Evolutionary conservation across 2,329 filamentous ascomycete genomes (phyloP).

Genomic region (Neonectria faginata): DNA sequence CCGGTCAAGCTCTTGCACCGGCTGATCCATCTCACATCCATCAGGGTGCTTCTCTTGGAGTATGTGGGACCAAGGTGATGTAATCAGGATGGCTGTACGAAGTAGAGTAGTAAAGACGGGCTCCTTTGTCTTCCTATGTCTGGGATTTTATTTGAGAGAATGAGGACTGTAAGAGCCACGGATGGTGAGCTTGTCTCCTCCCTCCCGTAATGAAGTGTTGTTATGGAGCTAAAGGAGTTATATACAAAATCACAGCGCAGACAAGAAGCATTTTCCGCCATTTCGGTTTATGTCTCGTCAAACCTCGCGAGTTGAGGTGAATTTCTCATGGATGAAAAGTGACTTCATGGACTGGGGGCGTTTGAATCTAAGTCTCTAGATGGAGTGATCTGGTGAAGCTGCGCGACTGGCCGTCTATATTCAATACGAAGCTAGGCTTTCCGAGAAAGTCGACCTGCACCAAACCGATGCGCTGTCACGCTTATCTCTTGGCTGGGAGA

Average conservation of each 20-base stretch:
- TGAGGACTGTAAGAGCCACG: too few relatives aligned
- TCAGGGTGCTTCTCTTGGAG: slow-evolving; percentile 10
- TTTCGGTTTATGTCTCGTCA: too few relatives aligned
- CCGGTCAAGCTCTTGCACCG: background rate
- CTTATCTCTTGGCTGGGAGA: background rate
- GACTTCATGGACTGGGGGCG: too few relatives aligned
- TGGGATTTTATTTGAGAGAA: too few relatives aligned
- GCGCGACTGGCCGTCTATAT: too few relatives aligned
- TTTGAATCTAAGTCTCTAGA: background rate
- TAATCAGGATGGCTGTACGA: background rate
- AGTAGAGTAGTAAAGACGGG: background rate
- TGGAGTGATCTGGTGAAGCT: background rate
- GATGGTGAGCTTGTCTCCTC: background rate
- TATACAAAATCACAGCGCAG: too few relatives aligned
- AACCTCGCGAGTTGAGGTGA: background rate
- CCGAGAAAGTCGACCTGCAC: background rate
- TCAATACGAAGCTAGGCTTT: background rate
- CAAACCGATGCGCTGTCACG: background rate
- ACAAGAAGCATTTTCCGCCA: too few relatives aligned
- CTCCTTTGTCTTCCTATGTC: background rate
- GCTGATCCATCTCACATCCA: slow-evolving; percentile 4
- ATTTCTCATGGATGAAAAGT: background rate
- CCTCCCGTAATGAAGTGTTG: background rate
- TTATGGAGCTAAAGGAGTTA: background rate
- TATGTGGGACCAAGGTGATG: slow-evolving; percentile 9